These are phyloP conservation scores for Bathelium albidoporum DNA, from an alignment of 495 filamentous ascomycete species.

Conservation along the genomic window DNA sequence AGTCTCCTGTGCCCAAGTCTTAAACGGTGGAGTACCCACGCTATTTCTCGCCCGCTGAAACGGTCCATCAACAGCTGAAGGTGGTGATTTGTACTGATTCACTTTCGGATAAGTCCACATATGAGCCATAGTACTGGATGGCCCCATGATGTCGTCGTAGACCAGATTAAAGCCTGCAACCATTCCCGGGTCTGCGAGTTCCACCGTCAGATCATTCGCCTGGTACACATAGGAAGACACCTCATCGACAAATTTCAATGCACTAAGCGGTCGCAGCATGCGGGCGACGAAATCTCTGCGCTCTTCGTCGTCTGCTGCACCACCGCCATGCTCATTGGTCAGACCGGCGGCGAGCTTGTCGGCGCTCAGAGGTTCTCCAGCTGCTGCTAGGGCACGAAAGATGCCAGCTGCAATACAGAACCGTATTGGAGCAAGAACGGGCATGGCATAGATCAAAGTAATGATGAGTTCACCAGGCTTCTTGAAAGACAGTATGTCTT, in stretches of 20 bases:
- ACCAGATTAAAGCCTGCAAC: slow-evolving; percentile 1
- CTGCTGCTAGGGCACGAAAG: slow-evolving; percentile 1
- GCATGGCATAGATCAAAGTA: neutral
- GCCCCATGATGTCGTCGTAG: slow-evolving; percentile 3
- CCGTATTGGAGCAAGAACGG: neutral
- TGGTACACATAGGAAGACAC: neutral
- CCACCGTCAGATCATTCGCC: neutral
- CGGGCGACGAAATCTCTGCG: neutral
- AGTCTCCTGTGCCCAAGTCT: neutral
- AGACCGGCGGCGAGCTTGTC: neutral
- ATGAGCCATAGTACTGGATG: slow-evolving; percentile 3
- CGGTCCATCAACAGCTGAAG: slow-evolving; percentile 5
- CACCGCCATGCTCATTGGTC: neutral
- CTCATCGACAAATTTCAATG: neutral
- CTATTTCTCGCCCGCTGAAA: slow-evolving; percentile 3
- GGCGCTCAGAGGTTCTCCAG: neutral
- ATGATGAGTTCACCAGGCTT: slow-evolving; percentile 1
- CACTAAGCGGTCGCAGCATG: neutral
- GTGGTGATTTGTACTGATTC: slow-evolving; percentile 2
- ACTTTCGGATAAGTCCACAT: neutral
- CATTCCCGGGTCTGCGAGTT: neutral
- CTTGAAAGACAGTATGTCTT: neutral
- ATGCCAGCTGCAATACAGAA: slow-evolving; percentile 3
- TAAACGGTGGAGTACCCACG: slow-evolving; percentile 3
- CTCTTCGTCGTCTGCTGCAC: neutral